Evolutionary conservation across 2,329 filamentous ascomycete species (phyloP).

Genomic region (Diatrype stigma): DNA sequence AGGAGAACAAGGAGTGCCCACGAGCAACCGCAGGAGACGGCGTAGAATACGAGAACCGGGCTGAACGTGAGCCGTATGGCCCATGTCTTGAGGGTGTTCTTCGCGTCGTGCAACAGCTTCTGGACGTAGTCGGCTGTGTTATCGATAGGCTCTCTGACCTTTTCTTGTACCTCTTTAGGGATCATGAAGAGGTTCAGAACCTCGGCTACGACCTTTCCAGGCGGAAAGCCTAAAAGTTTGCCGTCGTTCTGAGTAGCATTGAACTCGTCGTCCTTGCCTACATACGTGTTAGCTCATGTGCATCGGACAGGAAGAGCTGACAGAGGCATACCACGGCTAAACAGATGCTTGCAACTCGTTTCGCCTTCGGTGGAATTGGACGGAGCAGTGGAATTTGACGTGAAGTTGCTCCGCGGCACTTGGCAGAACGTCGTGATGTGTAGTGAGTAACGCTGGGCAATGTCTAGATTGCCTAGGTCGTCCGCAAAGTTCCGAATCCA

Average conservation of each 20-base stretch:
- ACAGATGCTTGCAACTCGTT: background rate
- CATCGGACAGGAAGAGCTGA: background rate
- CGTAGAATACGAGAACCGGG: background rate
- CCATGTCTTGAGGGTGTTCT: background rate
- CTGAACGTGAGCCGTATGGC: background rate
- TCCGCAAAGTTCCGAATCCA: background rate
- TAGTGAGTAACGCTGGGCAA: background rate
- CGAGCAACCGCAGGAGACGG: background rate
- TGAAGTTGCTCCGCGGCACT: background rate
- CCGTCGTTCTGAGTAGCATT: background rate
- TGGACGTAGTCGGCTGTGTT: background rate
- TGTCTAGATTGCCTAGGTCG: background rate
- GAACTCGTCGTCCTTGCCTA: background rate
- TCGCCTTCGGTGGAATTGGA: background rate
- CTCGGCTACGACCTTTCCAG: background rate
- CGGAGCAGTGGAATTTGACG: background rate
- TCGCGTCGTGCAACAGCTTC: background rate
- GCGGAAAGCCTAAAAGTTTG: background rate
- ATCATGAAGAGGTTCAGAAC: constrained; percentile 1
- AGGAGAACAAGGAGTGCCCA: background rate
- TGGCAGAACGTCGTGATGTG: background rate
- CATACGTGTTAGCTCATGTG: background rate
- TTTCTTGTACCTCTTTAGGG: constrained; percentile 1
- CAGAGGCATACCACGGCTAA: constrained; percentile 1
- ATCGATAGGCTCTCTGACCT: constrained; percentile 1